A percentile compares a stretch with the other conserved stretches of the same genome.
Evolutionary conservation across 2,329 filamentous ascomycete genomes (phyloP).

Genomic region (Cytospora piceae): DNA sequence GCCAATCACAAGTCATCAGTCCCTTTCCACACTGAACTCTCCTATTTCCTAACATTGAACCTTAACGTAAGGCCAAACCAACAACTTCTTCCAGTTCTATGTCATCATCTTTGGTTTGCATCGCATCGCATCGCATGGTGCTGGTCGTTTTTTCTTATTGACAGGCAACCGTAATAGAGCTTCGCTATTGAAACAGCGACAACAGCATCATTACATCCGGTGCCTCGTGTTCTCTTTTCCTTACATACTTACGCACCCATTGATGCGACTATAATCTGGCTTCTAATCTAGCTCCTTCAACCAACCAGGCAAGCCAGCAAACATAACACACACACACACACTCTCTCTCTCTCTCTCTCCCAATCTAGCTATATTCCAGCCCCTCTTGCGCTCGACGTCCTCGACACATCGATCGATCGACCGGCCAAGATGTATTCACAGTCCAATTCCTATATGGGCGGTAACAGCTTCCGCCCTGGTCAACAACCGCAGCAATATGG

Average conservation of each 20-base stretch:
- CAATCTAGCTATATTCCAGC: background rate
- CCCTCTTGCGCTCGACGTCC: slow-evolving; percentile 14
- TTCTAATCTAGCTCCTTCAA: background rate
- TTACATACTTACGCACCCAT: background rate
- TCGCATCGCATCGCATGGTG: slow-evolving; percentile 15
- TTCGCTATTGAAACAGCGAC: slow-evolving; percentile 4
- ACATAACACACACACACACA: background rate
- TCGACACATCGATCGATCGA: background rate
- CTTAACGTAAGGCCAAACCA: background rate
- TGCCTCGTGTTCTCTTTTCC: background rate
- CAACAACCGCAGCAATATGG: slow-evolving; percentile 45
- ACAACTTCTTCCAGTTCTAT: slow-evolving; percentile 8
- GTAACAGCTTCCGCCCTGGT: slow-evolving; percentile 73
- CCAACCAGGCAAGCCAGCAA: background rate
- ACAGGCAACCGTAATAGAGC: slow-evolving; percentile 24
- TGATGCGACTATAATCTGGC: background rate
- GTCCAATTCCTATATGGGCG: slow-evolving; percentile 83
- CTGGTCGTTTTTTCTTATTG: slow-evolving; percentile 18
- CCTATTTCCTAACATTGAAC: slow-evolving; percentile 18
- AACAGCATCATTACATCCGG: background rate
- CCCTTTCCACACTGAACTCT: background rate
- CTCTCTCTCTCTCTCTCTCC: background rate
- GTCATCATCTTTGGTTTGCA: background rate
- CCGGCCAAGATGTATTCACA: slow-evolving; percentile 77
- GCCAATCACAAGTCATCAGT: slow-evolving; percentile 15